Evolutionary conservation across 768 basidiomycete genomes (phyloP), one percentile per base, ranked within the genome.

Genomic region (Tulasnella sp.): DNA sequence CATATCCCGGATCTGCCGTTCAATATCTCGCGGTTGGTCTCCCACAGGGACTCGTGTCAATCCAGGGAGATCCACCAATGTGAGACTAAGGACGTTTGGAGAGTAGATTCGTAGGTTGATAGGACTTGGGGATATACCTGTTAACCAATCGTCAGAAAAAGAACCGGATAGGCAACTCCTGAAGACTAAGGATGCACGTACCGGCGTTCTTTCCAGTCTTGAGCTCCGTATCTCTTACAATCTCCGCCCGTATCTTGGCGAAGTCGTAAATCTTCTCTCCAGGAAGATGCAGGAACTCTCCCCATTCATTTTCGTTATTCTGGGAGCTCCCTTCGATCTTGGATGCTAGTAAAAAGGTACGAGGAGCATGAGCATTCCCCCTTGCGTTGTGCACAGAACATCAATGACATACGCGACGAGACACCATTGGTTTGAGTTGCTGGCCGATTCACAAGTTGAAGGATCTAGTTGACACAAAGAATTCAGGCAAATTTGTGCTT

Each of bases 221-320:
- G 60, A 89, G 88, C 69, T 98, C 96, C 0, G 96, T 99, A 71
- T 99, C 96, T 63, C 84, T 83, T 29, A 97, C 80, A 64, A 99
- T 99, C 73, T 99, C 96, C 42, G 86, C 89, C 60, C 94, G 78
- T 69, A 98, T 96, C 78, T 96, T 93, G 65, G 83, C 78, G 74
- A 99, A 99, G 75, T 99, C 94, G 70, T 85, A 90, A 73, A 98
- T 93, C 73, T 98, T 99, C 75, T 98, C 88, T 61, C 88, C 87
- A 0, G 94, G 96, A 41, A 97, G 79, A 66, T 92, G 92, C 29
- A 97, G 76, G 78, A 99, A 99, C 73, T 99, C 96, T 66, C 94
- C 96, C 96, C 96, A 99, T 72, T 98, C 96, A 65, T 96, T 83
- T 57, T 83, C 76, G 70, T 98, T 98, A 71, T 86, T 89, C 27